phyloP scores from a whole-genome alignment of 2,329 filamentous ascomycete species.

The Cercospora zeina region DNA sequence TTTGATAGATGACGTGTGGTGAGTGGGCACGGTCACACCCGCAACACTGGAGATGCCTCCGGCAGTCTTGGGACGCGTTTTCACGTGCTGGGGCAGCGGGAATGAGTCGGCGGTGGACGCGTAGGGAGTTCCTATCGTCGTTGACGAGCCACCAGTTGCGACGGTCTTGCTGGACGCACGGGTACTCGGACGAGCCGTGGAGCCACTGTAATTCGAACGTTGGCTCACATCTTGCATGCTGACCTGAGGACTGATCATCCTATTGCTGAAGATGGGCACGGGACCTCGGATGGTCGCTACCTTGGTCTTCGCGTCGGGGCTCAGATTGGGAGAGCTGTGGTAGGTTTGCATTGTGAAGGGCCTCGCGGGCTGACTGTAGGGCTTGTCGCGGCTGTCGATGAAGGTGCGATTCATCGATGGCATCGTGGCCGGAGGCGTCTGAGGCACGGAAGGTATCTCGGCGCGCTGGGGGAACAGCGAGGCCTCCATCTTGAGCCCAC shows the following conservation, averaged over 20 bases:
- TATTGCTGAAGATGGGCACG: conserved; percentile 18
- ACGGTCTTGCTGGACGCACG: conserved; percentile 28
- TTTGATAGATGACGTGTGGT: conserved; percentile 34
- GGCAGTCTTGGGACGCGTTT: conserved; percentile 36
- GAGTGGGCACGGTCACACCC: conserved; percentile 41
- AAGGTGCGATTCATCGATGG: conserved; percentile 36
- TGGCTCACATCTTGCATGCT: conserved; percentile 26
- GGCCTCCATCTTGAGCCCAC: conserved; percentile 29
- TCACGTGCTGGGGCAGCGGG: conserved; percentile 39
- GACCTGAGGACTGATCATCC: conserved; percentile 19
- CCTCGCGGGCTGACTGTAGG: conserved; percentile 31
- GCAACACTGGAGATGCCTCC: conserved; percentile 37
- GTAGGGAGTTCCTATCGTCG: conserved; percentile 39
- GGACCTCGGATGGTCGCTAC: conserved; percentile 15
- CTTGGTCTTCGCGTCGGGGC: conserved; percentile 9
- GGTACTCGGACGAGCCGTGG: conserved; percentile 32
- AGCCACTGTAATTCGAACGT: conserved; percentile 32
- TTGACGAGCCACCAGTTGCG: conserved; percentile 17
- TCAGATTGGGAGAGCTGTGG: conserved; percentile 31
- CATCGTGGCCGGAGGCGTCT: conserved; percentile 20
- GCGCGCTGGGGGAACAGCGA: conserved; percentile 30
- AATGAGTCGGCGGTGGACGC: conserved; percentile 35
- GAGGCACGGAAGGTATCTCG: conserved; percentile 17
- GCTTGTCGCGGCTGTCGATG: conserved; percentile 39
- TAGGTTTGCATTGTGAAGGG: conserved; percentile 25